Conservation (phyloP, 345 rosid species). For the Acer campestre region DNA sequence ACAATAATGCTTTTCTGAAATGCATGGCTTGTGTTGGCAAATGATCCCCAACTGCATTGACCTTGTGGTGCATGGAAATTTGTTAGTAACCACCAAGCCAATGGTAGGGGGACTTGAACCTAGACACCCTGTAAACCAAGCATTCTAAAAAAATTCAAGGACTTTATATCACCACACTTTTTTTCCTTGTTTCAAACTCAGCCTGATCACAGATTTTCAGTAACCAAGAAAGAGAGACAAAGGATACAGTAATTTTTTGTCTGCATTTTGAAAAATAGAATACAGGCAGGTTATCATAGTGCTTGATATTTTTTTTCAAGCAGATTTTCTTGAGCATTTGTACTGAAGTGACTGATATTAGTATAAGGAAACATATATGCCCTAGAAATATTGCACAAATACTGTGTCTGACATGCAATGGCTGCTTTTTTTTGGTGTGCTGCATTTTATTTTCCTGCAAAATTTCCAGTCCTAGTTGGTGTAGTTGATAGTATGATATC, state of each 20-base stretch:
- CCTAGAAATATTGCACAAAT: not conserved
- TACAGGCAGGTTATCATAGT: not conserved
- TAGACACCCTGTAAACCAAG: not conserved
- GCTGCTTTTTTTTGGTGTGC: not conserved
- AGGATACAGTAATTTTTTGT: not conserved
- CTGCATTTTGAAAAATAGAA: not conserved
- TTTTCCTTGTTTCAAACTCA: not conserved
- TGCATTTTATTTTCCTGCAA: not conserved
- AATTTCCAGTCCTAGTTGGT: not conserved
- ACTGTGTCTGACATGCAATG: not conserved
- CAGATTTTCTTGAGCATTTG: not conserved
- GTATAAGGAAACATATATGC: not conserved
- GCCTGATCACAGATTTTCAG: not conserved
- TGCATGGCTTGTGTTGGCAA: not conserved
- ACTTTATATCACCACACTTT: not conserved
- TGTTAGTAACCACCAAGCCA: not conserved
- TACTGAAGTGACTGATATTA: not conserved
- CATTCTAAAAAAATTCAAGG: not conserved
- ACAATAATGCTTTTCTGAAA: not conserved
- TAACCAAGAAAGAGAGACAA: not conserved
- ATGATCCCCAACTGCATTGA: not conserved
- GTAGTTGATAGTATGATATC: conserved; percentile 27
- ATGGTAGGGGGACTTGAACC: not conserved
- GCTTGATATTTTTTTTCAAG: not conserved
- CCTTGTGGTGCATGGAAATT: not conserved